Conservation (phyloP, 2,329 filamentous ascomycete species). For the Colletotrichum chrysophilum region DNA sequence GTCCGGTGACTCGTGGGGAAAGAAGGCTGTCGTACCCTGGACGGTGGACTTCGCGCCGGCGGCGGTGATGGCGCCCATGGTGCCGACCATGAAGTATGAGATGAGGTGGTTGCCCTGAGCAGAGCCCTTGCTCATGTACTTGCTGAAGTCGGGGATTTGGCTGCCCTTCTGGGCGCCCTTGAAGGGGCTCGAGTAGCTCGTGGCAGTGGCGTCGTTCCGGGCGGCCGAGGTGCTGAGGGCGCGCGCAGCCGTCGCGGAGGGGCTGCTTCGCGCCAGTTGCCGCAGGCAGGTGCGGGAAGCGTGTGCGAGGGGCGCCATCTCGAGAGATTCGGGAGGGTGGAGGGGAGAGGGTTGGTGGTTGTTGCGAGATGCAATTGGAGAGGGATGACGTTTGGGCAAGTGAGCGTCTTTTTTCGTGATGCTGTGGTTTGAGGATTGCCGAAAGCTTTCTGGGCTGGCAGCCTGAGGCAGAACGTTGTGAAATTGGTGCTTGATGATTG, state of each 20-base stretch:
- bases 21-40: constrained; percentile 73
- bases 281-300: constrained; percentile 75
- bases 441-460: constrained; percentile 21
- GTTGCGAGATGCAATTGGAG: constrained; percentile 23
- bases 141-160: constrained; percentile 87
- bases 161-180: constrained; percentile 64
- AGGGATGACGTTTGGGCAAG: constrained; percentile 21
- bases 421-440: constrained; percentile 31
- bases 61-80: constrained; percentile 89
- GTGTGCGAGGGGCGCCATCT: constrained; percentile 73
- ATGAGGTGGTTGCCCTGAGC: constrained; percentile 84
- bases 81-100: constrained; percentile 98
- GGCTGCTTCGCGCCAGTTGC: constrained; percentile 48
- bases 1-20: neutral
- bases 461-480: constrained; percentile 37
- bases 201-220: constrained; percentile 48
- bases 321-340: constrained; percentile 27
- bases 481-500: constrained; percentile 56
- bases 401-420: constrained; percentile 27
- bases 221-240: constrained; percentile 61
- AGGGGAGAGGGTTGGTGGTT: constrained; percentile 14
- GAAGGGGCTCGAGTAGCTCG: constrained; percentile 67
- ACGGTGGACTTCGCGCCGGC: constrained; percentile 97
- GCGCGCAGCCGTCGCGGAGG: constrained; percentile 48
- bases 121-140: constrained; percentile 77